Evolutionary conservation across 768 basidiomycete genomes (phyloP), one percentile per base, ranked within the genome.

Genomic region (Candolleomyces eurysporus): DNA sequence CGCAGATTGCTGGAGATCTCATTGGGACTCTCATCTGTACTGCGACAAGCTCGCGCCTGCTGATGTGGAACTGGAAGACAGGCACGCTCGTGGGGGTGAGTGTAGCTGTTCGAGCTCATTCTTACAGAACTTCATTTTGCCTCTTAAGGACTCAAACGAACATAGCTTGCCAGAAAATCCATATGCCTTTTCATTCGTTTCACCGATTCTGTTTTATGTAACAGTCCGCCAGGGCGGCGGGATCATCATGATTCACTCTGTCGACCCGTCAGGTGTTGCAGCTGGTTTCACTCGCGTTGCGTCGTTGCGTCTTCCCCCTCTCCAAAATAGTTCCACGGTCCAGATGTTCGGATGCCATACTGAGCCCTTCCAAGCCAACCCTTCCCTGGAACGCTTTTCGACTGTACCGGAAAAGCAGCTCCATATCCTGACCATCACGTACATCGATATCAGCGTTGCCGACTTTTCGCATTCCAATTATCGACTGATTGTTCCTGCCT

Each of bases 1-100:
- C 86, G 5, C 84, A 87, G 67, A 75, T 87, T 51, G 83, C 77
- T 2, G 78, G 80, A 26, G 85, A 88, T 61, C 71, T 84, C 32
- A 66, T 88, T 36, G 85, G 79, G 5, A 68, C 84, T 53, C 79
- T 82, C 68, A 68, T 78, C 10, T 69, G 64, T 10, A 72, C 73
- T 4, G 64, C 64, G 4, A 57, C 43, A 6, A 66, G 67, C 21
- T 68, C 75, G 2, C 72, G 74, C 1, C 65, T 82, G 5, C 39
- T 81, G 21, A 69, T 82, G 5, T 86, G 83, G 83, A 80, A 84
- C 57, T 87, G 86, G 85, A 76, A 68, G 60, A 78, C 72, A 0
- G 82, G 80, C 0, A 62, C 66, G 11, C 13, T 72, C 11, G 63
- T 84, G 46, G 73, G 80, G 52, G 85, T 85, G 64, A 45, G 81